Evolutionary conservation across 108 stramenopile genomes (phyloP), one percentile per base, ranked within the genome.

Genomic region (Cylindrotheca closterium): DNA sequence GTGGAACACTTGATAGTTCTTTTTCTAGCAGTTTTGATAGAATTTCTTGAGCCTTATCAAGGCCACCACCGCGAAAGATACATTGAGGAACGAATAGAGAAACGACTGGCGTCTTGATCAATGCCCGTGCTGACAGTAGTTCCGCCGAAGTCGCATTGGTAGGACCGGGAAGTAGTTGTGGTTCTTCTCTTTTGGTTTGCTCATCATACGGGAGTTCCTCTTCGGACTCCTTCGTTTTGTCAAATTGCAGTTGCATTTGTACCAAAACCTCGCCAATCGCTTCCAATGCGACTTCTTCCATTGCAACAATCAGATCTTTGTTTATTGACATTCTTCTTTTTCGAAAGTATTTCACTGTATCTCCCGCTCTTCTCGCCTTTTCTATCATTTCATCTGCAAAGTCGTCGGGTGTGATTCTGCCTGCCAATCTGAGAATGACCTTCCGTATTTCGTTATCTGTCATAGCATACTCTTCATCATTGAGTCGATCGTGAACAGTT

Each of bases 401-500:
- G 25, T 57, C 55, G 8, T 57, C 22, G 12, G 55, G 55, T 30
- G 55, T 57, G 7, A 57, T 29, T 57, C 55, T 28, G 18, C 55
- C 55, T 30, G 55, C 55, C 30, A 57, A 17, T 57, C 55, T 25
- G 4, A 57, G n/a, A 30, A 57, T 57, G 12, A 57, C n/a, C 7
- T 57, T 57, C 8, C 55, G 55, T 57, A 57, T 57, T 57, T 57
- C 55, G 26, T 4, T 24, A 57, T 57, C 55, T 7, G 55, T 57
- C 8, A 4, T 8, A 15, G 23, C 55, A 30, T 15, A 30, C 8
- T 4, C 27, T 29, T 15, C 25, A 25, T 25, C 28, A 4, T 5
- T 10, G 8, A 57, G 28, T 5, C 55, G 26, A 57, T 57, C 55
- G 18, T 26, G 55, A 5, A 57, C 55, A 5, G 55, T 57, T 7